These are phyloP conservation scores for Martensiomyces pterosporus DNA, from an alignment of 192 early-diverging fungal genomes.

Conservation along the genomic window DNA sequence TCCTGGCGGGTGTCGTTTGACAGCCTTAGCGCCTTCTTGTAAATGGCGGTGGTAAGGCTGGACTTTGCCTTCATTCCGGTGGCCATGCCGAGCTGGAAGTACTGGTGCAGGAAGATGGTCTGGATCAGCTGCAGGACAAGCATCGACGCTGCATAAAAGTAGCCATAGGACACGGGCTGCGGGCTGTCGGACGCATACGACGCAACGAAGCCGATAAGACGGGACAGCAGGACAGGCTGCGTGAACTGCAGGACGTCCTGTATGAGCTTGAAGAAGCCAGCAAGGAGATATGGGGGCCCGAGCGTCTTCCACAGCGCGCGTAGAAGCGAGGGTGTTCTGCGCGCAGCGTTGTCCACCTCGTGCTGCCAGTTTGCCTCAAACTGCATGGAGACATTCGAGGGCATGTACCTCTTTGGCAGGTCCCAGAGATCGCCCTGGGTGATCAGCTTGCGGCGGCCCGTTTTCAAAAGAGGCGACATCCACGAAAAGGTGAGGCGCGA, in stretches of 20 bases:
- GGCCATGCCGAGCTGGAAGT: constrained; percentile 73
- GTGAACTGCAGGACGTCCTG: constrained; percentile 75
- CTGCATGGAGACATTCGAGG: constrained; percentile 52
- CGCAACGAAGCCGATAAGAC: constrained; percentile 61
- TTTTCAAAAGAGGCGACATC: constrained; percentile 79
- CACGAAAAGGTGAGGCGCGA: constrained; percentile 78
- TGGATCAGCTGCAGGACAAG: constrained; percentile 67
- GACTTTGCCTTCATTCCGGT: constrained; percentile 70
- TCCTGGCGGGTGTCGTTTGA: constrained; percentile 73
- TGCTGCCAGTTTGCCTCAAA: constrained; percentile 72
- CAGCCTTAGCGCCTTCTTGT: constrained; percentile 76
- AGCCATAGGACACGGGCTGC: constrained; percentile 68
- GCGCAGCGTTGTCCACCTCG: constrained; percentile 54
- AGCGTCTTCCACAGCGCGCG: constrained; percentile 58
- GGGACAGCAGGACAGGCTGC: constrained; percentile 73
- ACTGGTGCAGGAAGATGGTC: constrained; percentile 81
- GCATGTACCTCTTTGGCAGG: constrained; percentile 56
- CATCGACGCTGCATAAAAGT: constrained; percentile 79
- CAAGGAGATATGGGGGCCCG: constrained; percentile 64
- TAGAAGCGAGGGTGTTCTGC: constrained; percentile 61
- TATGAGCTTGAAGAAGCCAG: constrained; percentile 69
- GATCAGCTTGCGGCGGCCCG: constrained; percentile 69
- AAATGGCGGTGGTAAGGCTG: constrained; percentile 75
- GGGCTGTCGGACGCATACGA: constrained; percentile 33
- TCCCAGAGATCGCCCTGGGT: constrained; percentile 71